phyloP scores from a whole-genome alignment of 768 basidiomycete genomes.

The Leccinum rimulosum region DNA sequence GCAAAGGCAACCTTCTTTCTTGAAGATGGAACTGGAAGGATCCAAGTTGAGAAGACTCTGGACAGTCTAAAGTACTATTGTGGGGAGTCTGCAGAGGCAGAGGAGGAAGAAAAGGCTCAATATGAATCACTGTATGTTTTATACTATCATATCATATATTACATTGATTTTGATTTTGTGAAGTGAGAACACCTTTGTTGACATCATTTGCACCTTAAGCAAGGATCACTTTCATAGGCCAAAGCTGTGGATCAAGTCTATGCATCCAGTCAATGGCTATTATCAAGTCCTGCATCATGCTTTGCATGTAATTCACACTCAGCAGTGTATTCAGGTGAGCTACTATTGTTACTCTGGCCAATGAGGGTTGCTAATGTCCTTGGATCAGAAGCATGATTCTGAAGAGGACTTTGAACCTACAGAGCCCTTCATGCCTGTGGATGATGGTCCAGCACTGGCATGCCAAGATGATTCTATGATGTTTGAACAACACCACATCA shows the following conservation, averaged over 20 bases:
- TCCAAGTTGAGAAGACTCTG: slow-evolving; percentile 10
- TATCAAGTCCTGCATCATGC: slow-evolving; percentile 29
- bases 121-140: slow-evolving; percentile 11
- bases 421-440: not conserved
- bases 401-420: not conserved
- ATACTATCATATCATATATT: not conserved
- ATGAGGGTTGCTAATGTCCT: not conserved
- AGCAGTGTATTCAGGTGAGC: slow-evolving; percentile 11
- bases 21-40: slow-evolving; percentile 40
- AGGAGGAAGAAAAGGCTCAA: slow-evolving; percentile 12
- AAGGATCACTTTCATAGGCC: not conserved
- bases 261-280: slow-evolving; percentile 16
- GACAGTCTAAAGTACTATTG: not conserved
- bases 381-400: slow-evolving; percentile 7
- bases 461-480: not conserved
- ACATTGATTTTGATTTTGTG: not conserved
- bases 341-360: not conserved
- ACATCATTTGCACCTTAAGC: slow-evolving; percentile 4
- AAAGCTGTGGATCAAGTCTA: slow-evolving; percentile 11
- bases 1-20: slow-evolving; percentile 19
- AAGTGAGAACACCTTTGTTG: slow-evolving; percentile 23
- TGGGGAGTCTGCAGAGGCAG: not conserved
- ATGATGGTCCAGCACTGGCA: not conserved
- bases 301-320: slow-evolving; percentile 22
- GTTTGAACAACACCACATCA: not conserved